A percentile compares a stretch with the other conserved stretches of the same genome.
Conservation (phyloP, 306 rosid genomes). For the Notholithocarpus densiflorus region DNA sequence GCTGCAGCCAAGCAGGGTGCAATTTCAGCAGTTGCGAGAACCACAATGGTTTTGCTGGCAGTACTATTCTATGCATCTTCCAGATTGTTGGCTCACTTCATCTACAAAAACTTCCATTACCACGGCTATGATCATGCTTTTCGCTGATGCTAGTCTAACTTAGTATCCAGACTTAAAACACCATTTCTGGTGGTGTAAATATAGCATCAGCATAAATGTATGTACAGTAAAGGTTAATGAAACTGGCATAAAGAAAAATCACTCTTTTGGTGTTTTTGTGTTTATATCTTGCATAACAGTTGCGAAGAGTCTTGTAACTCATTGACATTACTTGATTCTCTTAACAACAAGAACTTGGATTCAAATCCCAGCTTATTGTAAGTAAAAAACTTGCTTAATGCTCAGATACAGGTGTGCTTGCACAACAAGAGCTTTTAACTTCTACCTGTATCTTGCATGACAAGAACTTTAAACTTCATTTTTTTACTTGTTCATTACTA, state of each 20-base stretch:
- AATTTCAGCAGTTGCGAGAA: constrained; percentile 40
- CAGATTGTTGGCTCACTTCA: constrained; percentile 66
- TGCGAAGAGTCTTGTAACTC: too few relatives aligned
- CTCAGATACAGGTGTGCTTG: too few relatives aligned
- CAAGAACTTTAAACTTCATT: too few relatives aligned
- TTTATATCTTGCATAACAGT: too few relatives aligned
- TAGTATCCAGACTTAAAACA: not conserved
- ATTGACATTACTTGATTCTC: too few relatives aligned
- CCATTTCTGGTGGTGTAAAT: not conserved
- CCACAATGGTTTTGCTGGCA: constrained; percentile 47
- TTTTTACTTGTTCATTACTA: too few relatives aligned
- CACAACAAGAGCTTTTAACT: too few relatives aligned
- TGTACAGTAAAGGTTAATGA: not conserved
- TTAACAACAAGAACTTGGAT: too few relatives aligned
- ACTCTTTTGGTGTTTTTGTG: too few relatives aligned
- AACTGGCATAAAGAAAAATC: not conserved
- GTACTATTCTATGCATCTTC: constrained; percentile 66
- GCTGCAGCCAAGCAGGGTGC: constrained; percentile 56
- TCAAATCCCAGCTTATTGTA: too few relatives aligned
- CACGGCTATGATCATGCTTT: constrained; percentile 84
- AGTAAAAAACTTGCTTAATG: too few relatives aligned
- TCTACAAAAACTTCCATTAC: constrained; percentile 71
- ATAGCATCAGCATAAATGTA: not conserved
- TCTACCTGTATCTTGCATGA: too few relatives aligned
- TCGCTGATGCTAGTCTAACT: constrained; percentile 22